phyloP scores from a whole-genome alignment of 148 eudicot genomes.

The Cornus controversa region DNA sequence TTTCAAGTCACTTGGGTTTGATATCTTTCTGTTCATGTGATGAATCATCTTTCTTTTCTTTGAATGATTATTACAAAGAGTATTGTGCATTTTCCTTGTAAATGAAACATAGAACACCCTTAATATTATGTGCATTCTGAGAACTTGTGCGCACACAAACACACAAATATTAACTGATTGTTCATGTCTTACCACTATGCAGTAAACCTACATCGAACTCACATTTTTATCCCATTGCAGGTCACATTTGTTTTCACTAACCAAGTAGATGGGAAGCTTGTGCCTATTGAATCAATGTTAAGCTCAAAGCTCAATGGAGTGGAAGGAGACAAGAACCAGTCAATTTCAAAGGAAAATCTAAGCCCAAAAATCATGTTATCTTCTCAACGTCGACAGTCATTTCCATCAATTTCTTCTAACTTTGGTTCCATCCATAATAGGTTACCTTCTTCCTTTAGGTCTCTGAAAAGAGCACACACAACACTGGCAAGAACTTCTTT shows the following conservation, averaged over 20 bases:
- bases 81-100: neutral
- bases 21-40: neutral
- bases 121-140: neutral
- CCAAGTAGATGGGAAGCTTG: conserved; percentile 91
- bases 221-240: conserved; percentile 40
- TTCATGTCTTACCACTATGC: neutral
- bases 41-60: neutral
- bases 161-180: neutral
- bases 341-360: conserved; percentile 27
- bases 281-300: conserved; percentile 68
- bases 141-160: no score
- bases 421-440: conserved; percentile 21
- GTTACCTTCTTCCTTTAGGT: conserved; percentile 27
- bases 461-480: conserved; percentile 19
- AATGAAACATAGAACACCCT: neutral
- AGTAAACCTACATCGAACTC: neutral
- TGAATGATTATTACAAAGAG: neutral
- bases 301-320: conserved; percentile 30
- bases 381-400: conserved; percentile 22
- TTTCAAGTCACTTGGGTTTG: neutral
- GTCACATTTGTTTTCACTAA: conserved; percentile 90
- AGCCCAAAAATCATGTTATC: conserved; percentile 16
- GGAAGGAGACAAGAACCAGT: conserved; percentile 17
- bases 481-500: conserved; percentile 37
- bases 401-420: conserved; percentile 22